A percentile compares a stretch with the other conserved stretches of the same genome.
Evolutionary conservation across 768 basidiomycete species (phyloP).

Genomic region (Tricholoma saponaceum): DNA sequence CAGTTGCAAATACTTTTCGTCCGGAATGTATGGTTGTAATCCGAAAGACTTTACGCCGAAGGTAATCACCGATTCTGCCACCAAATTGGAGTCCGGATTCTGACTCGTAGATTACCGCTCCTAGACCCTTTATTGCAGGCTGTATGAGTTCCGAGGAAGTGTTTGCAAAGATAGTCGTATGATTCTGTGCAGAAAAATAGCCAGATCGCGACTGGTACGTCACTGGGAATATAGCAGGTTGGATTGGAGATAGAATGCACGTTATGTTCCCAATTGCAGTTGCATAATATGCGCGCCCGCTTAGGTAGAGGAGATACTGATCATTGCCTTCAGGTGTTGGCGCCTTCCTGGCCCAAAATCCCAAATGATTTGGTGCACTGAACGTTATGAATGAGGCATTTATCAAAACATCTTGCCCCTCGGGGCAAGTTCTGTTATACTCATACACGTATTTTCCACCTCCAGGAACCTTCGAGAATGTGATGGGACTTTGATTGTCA

Average conservation of each 20-base stretch:
- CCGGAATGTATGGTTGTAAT: conserved; percentile 2
- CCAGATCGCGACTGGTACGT: conserved; percentile 6
- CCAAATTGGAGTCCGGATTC: conserved; percentile 11
- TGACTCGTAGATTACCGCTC: conserved; percentile 9
- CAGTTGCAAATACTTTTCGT: conserved; percentile 10
- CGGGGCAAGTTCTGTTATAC: not conserved
- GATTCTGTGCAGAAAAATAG: not conserved
- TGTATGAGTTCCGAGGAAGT: conserved; percentile 7
- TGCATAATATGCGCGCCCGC: conserved; percentile 4
- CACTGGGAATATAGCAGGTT: conserved; percentile 14
- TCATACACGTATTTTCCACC: not conserved
- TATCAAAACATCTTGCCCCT: not conserved
- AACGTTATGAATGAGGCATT: not conserved
- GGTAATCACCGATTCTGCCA: conserved; percentile 18
- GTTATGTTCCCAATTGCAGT: conserved; percentile 13
- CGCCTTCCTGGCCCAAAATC: conserved; percentile 15
- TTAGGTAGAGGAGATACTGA: conserved; percentile 14
- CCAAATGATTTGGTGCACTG: not conserved
- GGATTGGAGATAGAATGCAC: conserved; percentile 14
- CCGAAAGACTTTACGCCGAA: conserved; percentile 15
- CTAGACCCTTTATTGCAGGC: conserved; percentile 7
- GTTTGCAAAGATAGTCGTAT: not conserved
- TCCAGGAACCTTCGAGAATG: not conserved
- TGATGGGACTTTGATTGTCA: not conserved
- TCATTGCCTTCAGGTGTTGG: not conserved